Evolutionary conservation across 2,329 filamentous ascomycete genomes (phyloP).

Genomic region (Scleromitrula shiraiana): DNA sequence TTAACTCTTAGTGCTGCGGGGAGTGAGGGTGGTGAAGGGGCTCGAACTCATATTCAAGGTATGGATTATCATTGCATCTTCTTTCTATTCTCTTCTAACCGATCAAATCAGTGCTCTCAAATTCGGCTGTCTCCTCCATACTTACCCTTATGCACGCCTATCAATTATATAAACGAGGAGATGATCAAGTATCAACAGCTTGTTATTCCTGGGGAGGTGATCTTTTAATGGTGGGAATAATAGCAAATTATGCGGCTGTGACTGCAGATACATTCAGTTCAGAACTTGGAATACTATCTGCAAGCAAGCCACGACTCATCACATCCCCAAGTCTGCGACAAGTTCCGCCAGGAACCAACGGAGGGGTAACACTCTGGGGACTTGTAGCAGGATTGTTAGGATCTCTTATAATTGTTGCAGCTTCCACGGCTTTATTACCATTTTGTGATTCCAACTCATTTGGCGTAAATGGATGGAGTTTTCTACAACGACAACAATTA

Average conservation of each 20-base stretch:
- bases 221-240: conserved; percentile 55
- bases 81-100: conserved; percentile 10
- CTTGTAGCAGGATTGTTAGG: conserved; percentile 67
- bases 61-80: conserved; percentile 7
- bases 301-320: conserved; percentile 69
- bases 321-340: conserved; percentile 67
- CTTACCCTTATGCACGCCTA: conserved; percentile 51
- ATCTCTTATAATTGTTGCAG: conserved; percentile 56
- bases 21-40: conserved; percentile 66
- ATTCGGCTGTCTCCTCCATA: conserved; percentile 71
- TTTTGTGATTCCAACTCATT: conserved; percentile 42
- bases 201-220: conserved; percentile 57
- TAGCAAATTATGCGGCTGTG: conserved; percentile 83
- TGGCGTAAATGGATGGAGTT: conserved; percentile 40
- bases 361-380: conserved; percentile 73
- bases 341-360: conserved; percentile 89
- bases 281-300: conserved; percentile 85
- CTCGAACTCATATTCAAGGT: conserved; percentile 77
- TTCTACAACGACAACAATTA: conserved; percentile 42
- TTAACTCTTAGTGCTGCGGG: conserved; percentile 74
- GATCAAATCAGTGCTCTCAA: conserved; percentile 66
- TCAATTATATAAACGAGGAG: conserved; percentile 45
- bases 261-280: conserved; percentile 92
- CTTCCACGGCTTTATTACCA: conserved; percentile 59
- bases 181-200: conserved; percentile 17